These are phyloP conservation scores for Solanum ossicruentum DNA, from an alignment of 257 asterid species.

Conservation along the genomic window DNA sequence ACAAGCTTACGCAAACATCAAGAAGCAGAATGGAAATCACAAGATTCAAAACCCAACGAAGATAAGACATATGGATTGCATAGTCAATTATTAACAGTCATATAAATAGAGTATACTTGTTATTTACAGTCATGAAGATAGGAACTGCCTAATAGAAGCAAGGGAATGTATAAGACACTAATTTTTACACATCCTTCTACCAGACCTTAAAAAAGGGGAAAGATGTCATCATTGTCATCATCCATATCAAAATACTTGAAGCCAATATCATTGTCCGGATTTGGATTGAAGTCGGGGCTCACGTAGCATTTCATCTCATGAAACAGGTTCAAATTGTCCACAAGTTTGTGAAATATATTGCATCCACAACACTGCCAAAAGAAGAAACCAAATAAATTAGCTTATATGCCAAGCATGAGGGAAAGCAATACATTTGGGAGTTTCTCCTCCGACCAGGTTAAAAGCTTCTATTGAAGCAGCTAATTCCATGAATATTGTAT, in stretches of 20 bases:
- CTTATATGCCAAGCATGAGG: background rate
- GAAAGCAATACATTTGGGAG: background rate
- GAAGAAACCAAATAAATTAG: background rate
- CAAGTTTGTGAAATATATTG: slow-evolving; percentile 87
- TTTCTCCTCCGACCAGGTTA: background rate
- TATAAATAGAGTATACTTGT: background rate
- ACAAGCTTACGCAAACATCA: background rate
- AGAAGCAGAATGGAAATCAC: background rate
- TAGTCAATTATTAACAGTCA: background rate
- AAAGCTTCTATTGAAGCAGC: background rate
- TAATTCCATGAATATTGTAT: background rate
- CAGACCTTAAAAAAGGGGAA: slow-evolving; percentile 46
- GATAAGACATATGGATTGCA: background rate
- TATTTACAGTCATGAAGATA: background rate
- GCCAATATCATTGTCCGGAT: slow-evolving; percentile 25
- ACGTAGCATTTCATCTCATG: slow-evolving; percentile 93
- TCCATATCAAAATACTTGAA: slow-evolving; percentile 51
- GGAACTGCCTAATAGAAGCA: background rate
- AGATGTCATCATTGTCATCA: slow-evolving; percentile 26
- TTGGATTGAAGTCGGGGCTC: slow-evolving; percentile 68
- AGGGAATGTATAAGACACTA: slow-evolving; percentile 29
- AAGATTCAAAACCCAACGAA: background rate
- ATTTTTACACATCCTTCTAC: background rate
- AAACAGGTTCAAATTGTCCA: slow-evolving; percentile 84
- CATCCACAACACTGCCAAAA: slow-evolving; percentile 83